Conservation (phyloP, 352 stramenopile species). For the Phytopythium ostracodes region DNA sequence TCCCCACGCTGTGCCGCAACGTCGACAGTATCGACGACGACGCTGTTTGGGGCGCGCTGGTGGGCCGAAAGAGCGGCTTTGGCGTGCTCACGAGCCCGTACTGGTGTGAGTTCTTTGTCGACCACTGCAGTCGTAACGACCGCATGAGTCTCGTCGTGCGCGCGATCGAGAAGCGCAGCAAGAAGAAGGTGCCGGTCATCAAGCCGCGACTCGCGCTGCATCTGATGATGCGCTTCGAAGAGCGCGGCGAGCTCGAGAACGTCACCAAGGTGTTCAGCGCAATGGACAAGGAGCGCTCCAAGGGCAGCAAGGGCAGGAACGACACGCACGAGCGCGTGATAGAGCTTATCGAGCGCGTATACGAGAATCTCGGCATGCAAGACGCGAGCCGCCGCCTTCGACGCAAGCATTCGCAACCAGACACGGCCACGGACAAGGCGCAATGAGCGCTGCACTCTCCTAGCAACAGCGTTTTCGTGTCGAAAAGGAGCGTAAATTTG, state of each 20-base stretch:
- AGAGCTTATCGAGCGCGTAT: not conserved
- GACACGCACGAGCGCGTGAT: not conserved
- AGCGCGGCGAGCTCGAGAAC: constrained; percentile 1
- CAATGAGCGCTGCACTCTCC: too few species aligned
- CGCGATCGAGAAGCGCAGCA: constrained; percentile 2
- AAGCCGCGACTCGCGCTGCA: constrained; percentile 6
- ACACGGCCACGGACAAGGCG: not conserved
- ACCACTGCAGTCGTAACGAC: constrained; percentile 31
- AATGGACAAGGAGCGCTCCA: not conserved
- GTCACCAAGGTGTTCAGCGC: constrained; percentile 4
- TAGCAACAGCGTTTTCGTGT: too few species aligned
- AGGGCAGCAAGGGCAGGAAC: not conserved
- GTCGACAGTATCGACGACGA: constrained; percentile 31
- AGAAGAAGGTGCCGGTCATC: constrained; percentile 5
- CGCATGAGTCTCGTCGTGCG: constrained; percentile 17
- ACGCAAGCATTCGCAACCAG: not conserved
- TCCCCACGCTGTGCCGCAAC: constrained; percentile 32
- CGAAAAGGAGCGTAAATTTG: not conserved
- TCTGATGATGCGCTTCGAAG: constrained; percentile 7
- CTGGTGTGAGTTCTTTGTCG: constrained; percentile 33
- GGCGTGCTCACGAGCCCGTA: constrained; percentile 27
- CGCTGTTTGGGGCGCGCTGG: constrained; percentile 25
- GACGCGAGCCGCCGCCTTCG: not conserved
- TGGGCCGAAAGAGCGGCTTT: constrained; percentile 29
- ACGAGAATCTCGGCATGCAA: not conserved